Evolutionary conservation across 371 early-diverging fungal species (phyloP), one percentile per base, ranked within the genome.

Genomic region (Mortierella sp.): DNA sequence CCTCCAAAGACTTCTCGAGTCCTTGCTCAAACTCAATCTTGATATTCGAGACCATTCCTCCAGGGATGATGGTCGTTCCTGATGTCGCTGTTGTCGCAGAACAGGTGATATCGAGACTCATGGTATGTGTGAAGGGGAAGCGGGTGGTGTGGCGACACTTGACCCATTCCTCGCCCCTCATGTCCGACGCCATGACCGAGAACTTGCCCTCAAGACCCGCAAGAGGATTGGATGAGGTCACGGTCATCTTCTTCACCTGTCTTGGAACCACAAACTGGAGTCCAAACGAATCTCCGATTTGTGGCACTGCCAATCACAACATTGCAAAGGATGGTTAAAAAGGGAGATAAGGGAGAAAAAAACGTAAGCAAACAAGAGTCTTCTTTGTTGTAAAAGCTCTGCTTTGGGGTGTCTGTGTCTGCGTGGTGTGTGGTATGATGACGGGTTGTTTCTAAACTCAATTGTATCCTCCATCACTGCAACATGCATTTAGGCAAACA

Each of bases 241-340:
- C 50, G 39, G n/a, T 47, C 47, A 50, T 43, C 65, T 41, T 65
- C 14, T 64, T 76, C 40, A 83, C 22, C 8, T 66, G 9, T 6
- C 64, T 76, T 1, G 85, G 74, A 55, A 87, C 89, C 5, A 91
- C 87, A 45, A 90, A 79, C 7, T 86, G 86, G 22, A 91, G 65
- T 10, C 91, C 91, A 80, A 91, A 88, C 63, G 88, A 90, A 69
- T 91, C 91, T 10, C 87, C 89, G 2, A 65, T 64, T 29, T 81
- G 78, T 7, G 90, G 91, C 8, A 70, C 90, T 65, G 14, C 40
- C 65, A 29, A 29, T 43, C 65, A 65, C 26, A 65, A 41, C 2
- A 9, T 0, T 53, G 16, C 11, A 4, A 61, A 34, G 22, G 37
- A 52, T 11, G 37, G 22, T n/a, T n/a, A 34, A 48, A 39, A 50